Conservation (phyloP, 805 yeast genomes). For the Lachancea nothofagi region DNA sequence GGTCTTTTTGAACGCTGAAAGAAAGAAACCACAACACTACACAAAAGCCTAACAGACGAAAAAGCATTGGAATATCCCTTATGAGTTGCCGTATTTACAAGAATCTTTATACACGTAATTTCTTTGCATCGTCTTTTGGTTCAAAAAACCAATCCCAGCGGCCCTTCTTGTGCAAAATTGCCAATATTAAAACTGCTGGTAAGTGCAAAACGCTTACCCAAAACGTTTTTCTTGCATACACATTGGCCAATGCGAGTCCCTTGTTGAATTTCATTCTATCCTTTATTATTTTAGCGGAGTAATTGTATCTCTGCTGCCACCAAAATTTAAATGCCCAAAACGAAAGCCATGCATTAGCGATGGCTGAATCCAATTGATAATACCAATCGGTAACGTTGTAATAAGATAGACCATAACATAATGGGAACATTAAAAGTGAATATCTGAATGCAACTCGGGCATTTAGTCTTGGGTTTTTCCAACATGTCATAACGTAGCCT, state of each 20-base stretch:
- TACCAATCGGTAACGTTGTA: slow-evolving; percentile 77
- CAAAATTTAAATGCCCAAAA: slow-evolving; percentile 78
- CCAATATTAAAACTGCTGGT: slow-evolving; percentile 82
- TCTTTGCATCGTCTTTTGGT: slow-evolving; percentile 21
- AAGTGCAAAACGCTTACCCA: slow-evolving; percentile 94
- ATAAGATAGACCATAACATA: slow-evolving; percentile 77
- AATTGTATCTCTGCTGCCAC: slow-evolving; percentile 68
- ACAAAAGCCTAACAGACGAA: too few species aligned
- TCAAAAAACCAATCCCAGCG: slow-evolving; percentile 77
- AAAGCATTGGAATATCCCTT: slow-evolving; percentile 1
- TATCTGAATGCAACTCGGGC: slow-evolving; percentile 92
- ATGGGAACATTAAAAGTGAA: slow-evolving; percentile 87
- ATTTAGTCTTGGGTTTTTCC: slow-evolving; percentile 82
- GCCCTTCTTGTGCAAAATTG: slow-evolving; percentile 92
- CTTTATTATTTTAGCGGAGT: slow-evolving; percentile 35
- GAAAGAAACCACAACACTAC: neutral
- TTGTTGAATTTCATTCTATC: slow-evolving; percentile 38
- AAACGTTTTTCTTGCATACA: slow-evolving; percentile 77
- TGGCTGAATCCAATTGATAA: slow-evolving; percentile 73
- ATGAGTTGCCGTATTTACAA: slow-evolving; percentile 10
- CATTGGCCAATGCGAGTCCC: slow-evolving; percentile 54
- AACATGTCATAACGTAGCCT: slow-evolving; percentile 97
- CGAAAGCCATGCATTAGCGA: slow-evolving; percentile 82
- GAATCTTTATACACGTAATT: slow-evolving; percentile 8
- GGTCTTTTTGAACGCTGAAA: slow-evolving; percentile 51